Base-by-base conservation (phyloP, 257 asterid species). In the Rehmannia glutinosa region DNA sequence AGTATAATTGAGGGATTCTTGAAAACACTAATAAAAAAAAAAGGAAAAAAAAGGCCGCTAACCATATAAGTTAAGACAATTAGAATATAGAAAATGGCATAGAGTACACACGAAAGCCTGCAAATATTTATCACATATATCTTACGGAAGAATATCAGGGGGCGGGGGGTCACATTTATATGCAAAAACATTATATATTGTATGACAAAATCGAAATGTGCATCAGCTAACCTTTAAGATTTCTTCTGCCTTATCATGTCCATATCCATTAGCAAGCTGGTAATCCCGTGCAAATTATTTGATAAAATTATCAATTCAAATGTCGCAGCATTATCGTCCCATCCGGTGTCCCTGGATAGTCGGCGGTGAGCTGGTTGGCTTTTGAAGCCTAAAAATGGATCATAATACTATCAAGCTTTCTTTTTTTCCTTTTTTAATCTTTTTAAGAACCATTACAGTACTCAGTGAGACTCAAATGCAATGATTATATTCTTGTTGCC, bases 271-370 rank as follows among this genome's bases (percentile, higher is more conserved):
- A 46, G 87, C 84, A 64, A 91, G 88, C 83, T 91, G 97, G 66
- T 80, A 91, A 64, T 91, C 97, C 96, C 97, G 35, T 91, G 96
- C 52, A 88, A 63, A 77, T 59, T 71, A 75, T 82, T 83, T 17
- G 86, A 76, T 6, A 64, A 64, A 8, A 85, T 82, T 62, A 55
- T 80, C 81, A 89, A 74, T 63, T 77, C 70, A 70, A 88, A 91
- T 38, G 96, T 87, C 1, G 97, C 96, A 19, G 87, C 79, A 85
- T 88, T 91, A 70, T 86, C 91, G 71, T 89, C 94, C 97, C 97
- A 91, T 50, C 86, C 88, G 2, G 93, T 4, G 72, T 78, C 72
- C 86, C 92, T 69, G 59, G 79, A 79, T 88, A 88, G 86, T 88
- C 91, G 9, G 95, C 95, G 57, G 87, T 88, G 77, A 91, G 86